phyloP scores from a whole-genome alignment of 2,329 filamentous ascomycete genomes.

The Alternaria atra region DNA sequence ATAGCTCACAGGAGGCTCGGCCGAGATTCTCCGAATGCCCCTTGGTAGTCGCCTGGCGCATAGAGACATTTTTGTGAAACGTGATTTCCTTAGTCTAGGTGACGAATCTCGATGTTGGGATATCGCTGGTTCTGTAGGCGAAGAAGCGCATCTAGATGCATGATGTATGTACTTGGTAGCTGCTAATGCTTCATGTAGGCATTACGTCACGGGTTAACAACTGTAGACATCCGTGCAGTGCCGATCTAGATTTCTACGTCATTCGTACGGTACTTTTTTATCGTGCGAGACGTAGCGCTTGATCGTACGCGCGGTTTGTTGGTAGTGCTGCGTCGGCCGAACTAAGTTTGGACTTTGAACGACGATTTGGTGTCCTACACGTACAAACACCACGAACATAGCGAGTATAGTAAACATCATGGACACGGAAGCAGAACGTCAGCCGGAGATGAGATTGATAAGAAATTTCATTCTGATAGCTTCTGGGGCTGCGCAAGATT shows the following conservation, averaged over 20 bases:
- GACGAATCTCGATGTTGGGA: background rate
- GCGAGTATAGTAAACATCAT: background rate
- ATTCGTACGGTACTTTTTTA: background rate
- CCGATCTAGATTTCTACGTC: background rate
- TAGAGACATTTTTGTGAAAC: background rate
- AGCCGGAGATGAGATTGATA: background rate
- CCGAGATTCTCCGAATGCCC: background rate
- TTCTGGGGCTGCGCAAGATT: background rate
- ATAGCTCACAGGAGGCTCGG: background rate
- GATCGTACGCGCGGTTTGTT: too few species aligned
- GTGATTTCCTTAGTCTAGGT: background rate
- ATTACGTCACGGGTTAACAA: background rate
- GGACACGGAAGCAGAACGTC: too few species aligned
- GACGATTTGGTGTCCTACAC: background rate
- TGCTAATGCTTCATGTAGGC: background rate
- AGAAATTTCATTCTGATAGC: background rate
- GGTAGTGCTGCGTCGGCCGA: background rate
- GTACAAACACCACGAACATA: background rate
- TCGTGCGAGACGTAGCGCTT: background rate
- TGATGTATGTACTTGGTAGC: background rate
- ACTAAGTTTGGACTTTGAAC: background rate
- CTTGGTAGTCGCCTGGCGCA: slow-evolving; percentile 5
- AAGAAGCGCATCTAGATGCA: background rate
- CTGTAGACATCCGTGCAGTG: background rate
- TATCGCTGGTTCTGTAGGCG: background rate